Evolutionary conservation across 495 filamentous ascomycete genomes (phyloP).

Genomic region (Chaetomidium leptoderma): DNA sequence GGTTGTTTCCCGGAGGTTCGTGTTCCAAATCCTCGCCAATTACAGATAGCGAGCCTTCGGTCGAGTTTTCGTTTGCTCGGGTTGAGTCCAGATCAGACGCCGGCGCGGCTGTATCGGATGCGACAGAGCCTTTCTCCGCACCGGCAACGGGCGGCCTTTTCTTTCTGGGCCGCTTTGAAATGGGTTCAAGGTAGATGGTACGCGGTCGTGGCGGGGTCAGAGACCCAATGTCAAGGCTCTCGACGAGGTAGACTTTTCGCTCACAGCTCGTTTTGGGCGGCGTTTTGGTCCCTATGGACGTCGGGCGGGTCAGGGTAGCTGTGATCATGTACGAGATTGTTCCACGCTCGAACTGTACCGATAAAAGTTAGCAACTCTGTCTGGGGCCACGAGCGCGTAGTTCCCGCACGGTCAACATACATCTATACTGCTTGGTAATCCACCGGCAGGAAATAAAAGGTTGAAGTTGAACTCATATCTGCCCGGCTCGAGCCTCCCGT

Average conservation of each 20-base stretch:
- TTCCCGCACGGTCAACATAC: constrained; percentile 51
- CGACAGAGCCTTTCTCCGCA: constrained; percentile 23
- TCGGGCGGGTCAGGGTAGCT: constrained; percentile 84
- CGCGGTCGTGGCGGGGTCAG: constrained; percentile 57
- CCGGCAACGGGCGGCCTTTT: constrained; percentile 34
- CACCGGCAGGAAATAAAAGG: constrained; percentile 68
- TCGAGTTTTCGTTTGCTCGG: constrained; percentile 40
- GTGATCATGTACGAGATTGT: constrained; percentile 87
- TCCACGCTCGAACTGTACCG: constrained; percentile 81
- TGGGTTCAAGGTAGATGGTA: constrained; percentile 76
- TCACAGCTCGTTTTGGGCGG: constrained; percentile 73
- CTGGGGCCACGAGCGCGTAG: neutral
- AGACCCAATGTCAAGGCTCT: constrained; percentile 59
- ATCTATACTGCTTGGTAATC: constrained; percentile 88
- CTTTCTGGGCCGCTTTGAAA: constrained; percentile 53
- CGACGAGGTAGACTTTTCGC: constrained; percentile 70
- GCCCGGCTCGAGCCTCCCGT: constrained; percentile 78
- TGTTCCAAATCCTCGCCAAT: constrained; percentile 35
- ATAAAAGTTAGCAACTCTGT: constrained; percentile 21
- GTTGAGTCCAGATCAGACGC: constrained; percentile 38
- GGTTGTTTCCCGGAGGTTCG: constrained; percentile 22
- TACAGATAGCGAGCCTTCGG: constrained; percentile 38
- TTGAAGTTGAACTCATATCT: constrained; percentile 93
- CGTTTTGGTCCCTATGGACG: constrained; percentile 52
- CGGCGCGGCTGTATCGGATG: constrained; percentile 30